Evolutionary conservation across 1,284 basidiomycete species (phyloP).

Genomic region (Neonothopanus nambi): DNA sequence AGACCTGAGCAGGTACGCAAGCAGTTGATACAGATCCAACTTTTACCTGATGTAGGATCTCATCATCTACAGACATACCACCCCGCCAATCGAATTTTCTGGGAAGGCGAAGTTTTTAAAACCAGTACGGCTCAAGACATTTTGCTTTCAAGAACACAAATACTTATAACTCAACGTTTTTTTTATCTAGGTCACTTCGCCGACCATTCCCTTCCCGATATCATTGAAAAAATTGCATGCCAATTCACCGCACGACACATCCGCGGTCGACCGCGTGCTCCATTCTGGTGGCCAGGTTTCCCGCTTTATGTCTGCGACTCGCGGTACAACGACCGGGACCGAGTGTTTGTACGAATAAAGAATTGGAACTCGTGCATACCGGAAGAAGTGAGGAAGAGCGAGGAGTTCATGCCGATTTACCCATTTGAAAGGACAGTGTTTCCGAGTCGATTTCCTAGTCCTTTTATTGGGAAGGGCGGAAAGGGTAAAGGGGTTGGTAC

Average conservation of each 20-base stretch:
- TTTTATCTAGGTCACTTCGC: slow-evolving; percentile 71
- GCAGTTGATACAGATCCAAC: too few relatives aligned
- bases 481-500: slow-evolving; percentile 30
- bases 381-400: slow-evolving; percentile 76
- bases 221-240: slow-evolving; percentile 85
- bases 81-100: slow-evolving; percentile 76
- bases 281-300: slow-evolving; percentile 84
- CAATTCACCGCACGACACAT: slow-evolving; percentile 88
- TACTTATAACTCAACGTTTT: background rate
- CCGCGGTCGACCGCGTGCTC: slow-evolving; percentile 76
- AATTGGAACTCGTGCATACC: slow-evolving; percentile 94
- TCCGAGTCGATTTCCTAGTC: slow-evolving; percentile 64
- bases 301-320: slow-evolving; percentile 92
- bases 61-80: slow-evolving; percentile 76
- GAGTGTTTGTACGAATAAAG: slow-evolving; percentile 84
- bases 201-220: slow-evolving; percentile 85
- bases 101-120: slow-evolving; percentile 93
- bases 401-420: slow-evolving; percentile 83
- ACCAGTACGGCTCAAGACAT: slow-evolving; percentile 57
- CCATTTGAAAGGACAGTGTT: slow-evolving; percentile 75
- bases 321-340: slow-evolving; percentile 87
- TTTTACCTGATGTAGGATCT: too few relatives aligned
- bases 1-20: slow-evolving; percentile 60
- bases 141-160: slow-evolving; percentile 7
- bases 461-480: slow-evolving; percentile 54